phyloP scores from a whole-genome alignment of 2,329 filamentous ascomycete species.

The Byssochlamys sp. region DNA sequence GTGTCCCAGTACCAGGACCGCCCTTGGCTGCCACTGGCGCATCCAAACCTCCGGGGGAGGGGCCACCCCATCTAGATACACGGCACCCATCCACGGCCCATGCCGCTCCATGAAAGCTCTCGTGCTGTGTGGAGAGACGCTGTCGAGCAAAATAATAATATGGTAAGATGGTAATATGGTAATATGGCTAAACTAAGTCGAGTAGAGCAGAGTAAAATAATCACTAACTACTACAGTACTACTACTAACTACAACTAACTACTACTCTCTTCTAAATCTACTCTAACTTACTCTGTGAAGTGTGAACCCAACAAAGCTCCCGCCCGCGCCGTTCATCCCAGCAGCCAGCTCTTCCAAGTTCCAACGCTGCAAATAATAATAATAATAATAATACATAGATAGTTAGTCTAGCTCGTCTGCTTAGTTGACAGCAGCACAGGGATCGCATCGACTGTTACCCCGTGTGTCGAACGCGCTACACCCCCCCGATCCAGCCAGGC shows the following conservation, averaged over 20 bases:
- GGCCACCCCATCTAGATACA: not conserved
- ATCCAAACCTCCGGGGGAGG: not conserved
- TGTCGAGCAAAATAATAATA: too few relatives aligned
- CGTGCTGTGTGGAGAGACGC: not conserved
- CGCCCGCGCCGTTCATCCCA: not conserved
- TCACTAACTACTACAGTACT: too few relatives aligned
- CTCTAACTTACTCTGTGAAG: too few relatives aligned
- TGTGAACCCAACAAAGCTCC: not conserved
- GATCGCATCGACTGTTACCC: not conserved
- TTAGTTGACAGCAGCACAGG: not conserved
- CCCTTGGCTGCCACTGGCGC: not conserved
- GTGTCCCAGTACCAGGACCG: not conserved
- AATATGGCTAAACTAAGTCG: not conserved
- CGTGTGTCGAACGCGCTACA: not conserved
- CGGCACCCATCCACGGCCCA: not conserved
- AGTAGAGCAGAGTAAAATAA: too few relatives aligned
- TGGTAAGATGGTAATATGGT: not conserved
- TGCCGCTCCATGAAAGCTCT: not conserved
- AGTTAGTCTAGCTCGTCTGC: too few relatives aligned
- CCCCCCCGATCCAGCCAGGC: not conserved
- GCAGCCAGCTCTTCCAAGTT: not conserved
- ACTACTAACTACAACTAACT: not conserved
- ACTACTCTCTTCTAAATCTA: too few relatives aligned
- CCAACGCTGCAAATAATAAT: not conserved
- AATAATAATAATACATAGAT: not conserved